phyloP scores from a whole-genome alignment of 768 basidiomycete genomes.

The Boletus huronensis region DNA sequence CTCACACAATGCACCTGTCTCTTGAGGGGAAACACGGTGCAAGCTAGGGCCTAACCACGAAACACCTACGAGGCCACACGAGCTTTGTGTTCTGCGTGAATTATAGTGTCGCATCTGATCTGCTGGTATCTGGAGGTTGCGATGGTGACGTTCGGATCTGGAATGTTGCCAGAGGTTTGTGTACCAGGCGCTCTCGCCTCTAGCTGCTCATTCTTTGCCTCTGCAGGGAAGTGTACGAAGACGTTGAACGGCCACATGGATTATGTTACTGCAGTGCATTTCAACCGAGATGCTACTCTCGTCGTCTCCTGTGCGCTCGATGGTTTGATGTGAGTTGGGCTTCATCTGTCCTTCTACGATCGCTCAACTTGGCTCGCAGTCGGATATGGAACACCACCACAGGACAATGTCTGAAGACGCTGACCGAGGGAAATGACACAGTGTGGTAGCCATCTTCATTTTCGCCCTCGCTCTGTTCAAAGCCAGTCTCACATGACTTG shows the following conservation, averaged over 20 bases:
- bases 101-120: conserved; percentile 82
- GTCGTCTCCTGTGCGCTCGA: conserved; percentile 91
- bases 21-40: neutral
- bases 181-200: neutral
- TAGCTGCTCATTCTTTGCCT: too few species aligned
- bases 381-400: conserved; percentile 94
- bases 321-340: conserved; percentile 79
- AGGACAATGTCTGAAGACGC: conserved; percentile 94
- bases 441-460: conserved; percentile 51
- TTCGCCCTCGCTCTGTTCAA: neutral
- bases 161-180: conserved; percentile 76
- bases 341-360: neutral
- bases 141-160: conserved; percentile 93
- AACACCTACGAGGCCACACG: conserved; percentile 75
- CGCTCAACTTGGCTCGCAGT: conserved; percentile 39
- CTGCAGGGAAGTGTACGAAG: conserved; percentile 74
- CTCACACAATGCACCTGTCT: neutral
- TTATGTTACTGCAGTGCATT: conserved; percentile 92
- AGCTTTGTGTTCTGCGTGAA: conserved; percentile 91
- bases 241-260: conserved; percentile 91
- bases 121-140: conserved; percentile 89
- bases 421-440: conserved; percentile 86
- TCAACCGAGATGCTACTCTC: conserved; percentile 87
- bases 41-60: conserved; percentile 62
- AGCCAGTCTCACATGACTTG: neutral